phyloP scores from a whole-genome alignment of 768 basidiomycete genomes.

The Amanita muscaria region DNA sequence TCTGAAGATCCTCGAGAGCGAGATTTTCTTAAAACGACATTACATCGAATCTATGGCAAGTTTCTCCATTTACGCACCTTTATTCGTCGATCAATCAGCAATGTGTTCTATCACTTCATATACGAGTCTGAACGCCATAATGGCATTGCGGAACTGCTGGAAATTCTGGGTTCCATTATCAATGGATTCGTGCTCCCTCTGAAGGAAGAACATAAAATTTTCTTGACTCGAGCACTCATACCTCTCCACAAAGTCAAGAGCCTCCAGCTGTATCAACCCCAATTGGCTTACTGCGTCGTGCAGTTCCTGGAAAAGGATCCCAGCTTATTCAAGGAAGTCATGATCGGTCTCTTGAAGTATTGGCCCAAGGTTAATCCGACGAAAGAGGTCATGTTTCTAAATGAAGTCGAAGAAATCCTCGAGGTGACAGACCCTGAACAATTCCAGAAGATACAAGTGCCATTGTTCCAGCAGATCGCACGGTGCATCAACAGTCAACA shows the following conservation, averaged over 20 bases:
- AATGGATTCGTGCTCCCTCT: conserved; percentile 97
- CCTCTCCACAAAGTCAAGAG: conserved; percentile 98
- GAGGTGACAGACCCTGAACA: conserved; percentile 96
- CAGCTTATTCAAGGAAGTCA: conserved; percentile 86
- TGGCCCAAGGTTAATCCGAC: conserved; percentile 99
- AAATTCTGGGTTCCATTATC: conserved; percentile 98
- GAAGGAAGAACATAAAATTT: conserved; percentile 98
- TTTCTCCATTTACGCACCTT: conserved; percentile 98
- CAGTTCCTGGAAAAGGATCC: conserved; percentile 98
- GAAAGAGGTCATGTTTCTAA: conserved; percentile 99
- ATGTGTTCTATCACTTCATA: conserved; percentile 98
- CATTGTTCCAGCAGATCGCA: conserved; percentile 89
- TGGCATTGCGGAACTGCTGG: conserved; percentile 95
- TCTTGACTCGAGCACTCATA: conserved; percentile 87
- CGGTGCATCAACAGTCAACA: conserved; percentile 98
- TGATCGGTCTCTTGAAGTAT: conserved; percentile 90
- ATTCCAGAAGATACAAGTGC: conserved; percentile 91
- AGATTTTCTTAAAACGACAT: conserved; percentile 97
- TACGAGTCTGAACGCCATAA: conserved; percentile 99
- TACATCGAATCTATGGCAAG: conserved; percentile 99
- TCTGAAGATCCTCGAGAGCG: conserved; percentile 98
- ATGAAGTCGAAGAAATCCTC: conserved; percentile 97
- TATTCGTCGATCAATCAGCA: conserved; percentile 98
- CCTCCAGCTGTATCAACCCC: conserved; percentile 97
- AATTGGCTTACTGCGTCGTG: conserved; percentile 97